These are phyloP conservation scores for Sonneratia alba DNA, from an alignment of 345 rosid species.

Conservation along the genomic window DNA sequence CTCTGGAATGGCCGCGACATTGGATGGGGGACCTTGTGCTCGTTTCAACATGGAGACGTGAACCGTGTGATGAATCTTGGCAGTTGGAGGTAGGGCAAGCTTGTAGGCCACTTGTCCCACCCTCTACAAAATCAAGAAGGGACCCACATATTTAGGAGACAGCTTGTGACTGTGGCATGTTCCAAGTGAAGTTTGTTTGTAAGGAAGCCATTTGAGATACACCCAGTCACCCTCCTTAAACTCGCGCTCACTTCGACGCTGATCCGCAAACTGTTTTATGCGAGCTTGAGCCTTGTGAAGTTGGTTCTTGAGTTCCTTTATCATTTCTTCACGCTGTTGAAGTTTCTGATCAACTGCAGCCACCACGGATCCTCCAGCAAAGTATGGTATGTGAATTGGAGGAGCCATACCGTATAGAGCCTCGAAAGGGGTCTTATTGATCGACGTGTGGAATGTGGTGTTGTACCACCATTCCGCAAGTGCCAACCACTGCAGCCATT, in stretches of 20 bases:
- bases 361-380: background rate
- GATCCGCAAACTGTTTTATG: background rate
- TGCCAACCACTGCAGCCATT: background rate
- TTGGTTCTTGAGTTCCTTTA: background rate
- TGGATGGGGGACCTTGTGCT: background rate
- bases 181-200: background rate
- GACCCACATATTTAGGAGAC: background rate
- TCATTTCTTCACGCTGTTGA: background rate
- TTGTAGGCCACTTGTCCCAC: background rate
- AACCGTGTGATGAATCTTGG: background rate
- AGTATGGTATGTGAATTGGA: background rate
- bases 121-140: background rate
- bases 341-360: background rate
- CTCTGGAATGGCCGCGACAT: background rate
- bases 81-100: background rate
- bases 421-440: background rate
- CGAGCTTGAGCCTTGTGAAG: background rate
- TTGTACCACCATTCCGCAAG: constrained; percentile 9
- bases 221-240: background rate
- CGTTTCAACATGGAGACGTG: background rate
- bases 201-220: background rate
- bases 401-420: constrained; percentile 1
- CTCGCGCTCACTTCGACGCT: background rate
- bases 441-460: background rate
- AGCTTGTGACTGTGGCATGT: background rate